A percentile compares a stretch with the other conserved stretches of the same genome.
Conservation (phyloP, 805 yeast genomes). For the Lachancea sp. region DNA sequence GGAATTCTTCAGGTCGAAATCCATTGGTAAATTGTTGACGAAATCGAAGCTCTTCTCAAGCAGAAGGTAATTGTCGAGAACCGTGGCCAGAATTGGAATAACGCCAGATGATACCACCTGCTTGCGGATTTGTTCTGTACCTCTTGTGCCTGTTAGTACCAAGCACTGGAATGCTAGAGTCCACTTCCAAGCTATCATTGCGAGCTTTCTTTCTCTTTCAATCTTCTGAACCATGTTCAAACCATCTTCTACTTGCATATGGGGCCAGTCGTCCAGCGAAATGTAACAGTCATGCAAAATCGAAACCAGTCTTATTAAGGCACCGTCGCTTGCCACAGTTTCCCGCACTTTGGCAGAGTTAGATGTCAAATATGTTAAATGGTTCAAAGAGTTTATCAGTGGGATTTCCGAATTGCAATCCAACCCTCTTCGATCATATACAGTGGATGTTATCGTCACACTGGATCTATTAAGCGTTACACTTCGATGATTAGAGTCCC, state of each 20-base stretch:
- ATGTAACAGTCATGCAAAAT: slow-evolving; percentile 75
- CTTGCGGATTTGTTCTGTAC: slow-evolving; percentile 77
- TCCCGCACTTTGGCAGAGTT: slow-evolving; percentile 87
- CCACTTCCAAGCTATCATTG: slow-evolving; percentile 94
- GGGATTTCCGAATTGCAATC: slow-evolving; percentile 89
- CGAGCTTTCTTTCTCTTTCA: slow-evolving; percentile 32
- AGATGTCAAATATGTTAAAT: slow-evolving; percentile 78
- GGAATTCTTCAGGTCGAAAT: slow-evolving; percentile 2
- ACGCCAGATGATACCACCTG: slow-evolving; percentile 89
- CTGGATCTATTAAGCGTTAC: slow-evolving; percentile 80
- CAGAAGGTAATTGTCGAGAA: slow-evolving; percentile 74
- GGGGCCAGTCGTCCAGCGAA: slow-evolving; percentile 14
- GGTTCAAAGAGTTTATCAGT: slow-evolving; percentile 83
- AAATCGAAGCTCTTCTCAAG: slow-evolving; percentile 34
- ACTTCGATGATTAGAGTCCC: slow-evolving; percentile 82
- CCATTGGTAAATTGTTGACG: slow-evolving; percentile 8
- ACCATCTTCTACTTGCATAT: slow-evolving; percentile 16
- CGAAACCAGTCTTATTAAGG: slow-evolving; percentile 78
- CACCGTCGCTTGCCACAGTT: slow-evolving; percentile 84
- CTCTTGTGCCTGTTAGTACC: slow-evolving; percentile 87
- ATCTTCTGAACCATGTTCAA: slow-evolving; percentile 21
- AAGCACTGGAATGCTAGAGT: slow-evolving; percentile 88
- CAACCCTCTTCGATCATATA: slow-evolving; percentile 87
- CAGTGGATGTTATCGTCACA: slow-evolving; percentile 80
- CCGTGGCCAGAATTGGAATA: slow-evolving; percentile 84